Conservation (phyloP, 2,329 filamentous ascomycete species). For the Sporothrix variecibatus region DNA sequence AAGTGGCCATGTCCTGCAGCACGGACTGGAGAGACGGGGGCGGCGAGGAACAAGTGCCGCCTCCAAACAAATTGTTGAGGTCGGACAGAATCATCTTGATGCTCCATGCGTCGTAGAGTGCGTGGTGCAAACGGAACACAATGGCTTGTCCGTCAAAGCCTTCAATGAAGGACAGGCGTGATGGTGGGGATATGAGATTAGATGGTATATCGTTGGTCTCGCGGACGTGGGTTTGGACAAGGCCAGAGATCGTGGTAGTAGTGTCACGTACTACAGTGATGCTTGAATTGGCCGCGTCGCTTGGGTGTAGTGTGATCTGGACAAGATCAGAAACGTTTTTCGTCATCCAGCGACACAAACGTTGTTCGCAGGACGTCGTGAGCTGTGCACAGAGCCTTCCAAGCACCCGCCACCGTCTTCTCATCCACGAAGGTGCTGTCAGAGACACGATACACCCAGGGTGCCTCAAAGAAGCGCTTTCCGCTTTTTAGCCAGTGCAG, state of each 20-base stretch:
- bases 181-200: conserved; percentile 28
- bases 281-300: neutral
- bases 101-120: conserved; percentile 35
- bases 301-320: neutral
- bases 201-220: neutral
- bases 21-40: neutral
- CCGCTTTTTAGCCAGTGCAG: conserved; percentile 34
- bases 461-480: conserved; percentile 35
- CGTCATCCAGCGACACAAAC: neutral
- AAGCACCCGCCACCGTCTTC: neutral
- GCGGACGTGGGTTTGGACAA: neutral
- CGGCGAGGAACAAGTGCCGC: neutral
- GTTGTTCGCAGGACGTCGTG: conserved; percentile 14
- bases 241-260: neutral
- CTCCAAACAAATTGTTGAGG: conserved; percentile 23
- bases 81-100: conserved; percentile 35
- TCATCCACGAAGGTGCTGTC: conserved; percentile 22
- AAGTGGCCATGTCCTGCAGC: neutral
- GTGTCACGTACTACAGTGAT: neutral
- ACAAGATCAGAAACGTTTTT: neutral
- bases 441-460: conserved; percentile 34
- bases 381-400: neutral
- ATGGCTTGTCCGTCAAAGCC: conserved; percentile 31
- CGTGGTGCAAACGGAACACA: conserved; percentile 34
- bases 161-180: conserved; percentile 31